Base-by-base conservation (phyloP, 176 grass and related monocot genomes). In the Rhynchospora breviuscula region DNA sequence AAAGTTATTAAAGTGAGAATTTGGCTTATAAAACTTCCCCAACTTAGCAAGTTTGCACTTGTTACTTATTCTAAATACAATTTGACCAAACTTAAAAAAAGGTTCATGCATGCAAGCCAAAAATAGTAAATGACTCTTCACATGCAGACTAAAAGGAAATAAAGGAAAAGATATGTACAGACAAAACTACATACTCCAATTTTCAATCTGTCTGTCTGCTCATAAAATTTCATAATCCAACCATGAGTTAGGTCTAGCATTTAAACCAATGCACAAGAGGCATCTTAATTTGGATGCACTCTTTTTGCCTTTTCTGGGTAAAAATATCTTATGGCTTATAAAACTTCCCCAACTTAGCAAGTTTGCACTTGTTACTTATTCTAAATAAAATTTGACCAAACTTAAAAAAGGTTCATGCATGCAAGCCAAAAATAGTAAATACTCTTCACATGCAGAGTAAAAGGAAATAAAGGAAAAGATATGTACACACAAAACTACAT, bases 391-490 rank as follows among this genome's bases (percentile, higher is more conserved):
- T 53, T 76, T 76, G 48, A 48, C 52, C 48, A 21, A 76, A 75
- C 5, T 25, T 52, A 21, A 21, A 75, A 19, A 75, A 7, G 29
- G 47, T 26, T 76, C 53, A 25, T 56, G 48, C 48, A 76, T 25
- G 23, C 23, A 77, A 70, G 48, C 73, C 49, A 77, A 77, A 56
- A 77, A 77, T 77, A 77, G 73, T 53, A 54, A 40, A 56, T 26
- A 77, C 4, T 77, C 12, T 77, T 31, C 21, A 31, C 19, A 25
- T 56, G 23, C 11, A 77, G 31, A 17, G 6, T 56, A 77, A 56
- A 31, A 77, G 54, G 52, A 77, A 31, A 53, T 77, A 23, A 3
- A 17, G 25, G 26, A 31, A 33, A 54, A 29, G 23, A 12, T 56
- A 26, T 5, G 0, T 56, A 15, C 22, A 31, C 15, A 31, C 29